phyloP scores from a whole-genome alignment of 345 rosid species.

The Mallotus nudiflorus region DNA sequence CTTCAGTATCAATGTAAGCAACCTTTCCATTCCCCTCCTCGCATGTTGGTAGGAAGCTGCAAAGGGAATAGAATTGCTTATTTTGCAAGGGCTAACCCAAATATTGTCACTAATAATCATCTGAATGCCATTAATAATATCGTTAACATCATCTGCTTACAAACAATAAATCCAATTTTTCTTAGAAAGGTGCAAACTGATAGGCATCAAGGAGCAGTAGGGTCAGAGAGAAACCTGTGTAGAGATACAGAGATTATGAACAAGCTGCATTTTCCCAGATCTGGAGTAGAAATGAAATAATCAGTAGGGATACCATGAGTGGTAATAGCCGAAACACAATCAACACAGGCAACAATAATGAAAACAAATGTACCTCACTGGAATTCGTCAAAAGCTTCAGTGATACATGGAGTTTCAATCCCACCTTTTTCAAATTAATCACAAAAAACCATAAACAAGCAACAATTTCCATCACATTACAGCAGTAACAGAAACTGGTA shows the following conservation, averaged over 20 bases:
- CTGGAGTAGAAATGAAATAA: constrained; percentile 32
- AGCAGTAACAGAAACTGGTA: too few species aligned
- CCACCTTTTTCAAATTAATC: constrained; percentile 58
- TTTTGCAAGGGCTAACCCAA: not conserved
- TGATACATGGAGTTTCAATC: constrained; percentile 68
- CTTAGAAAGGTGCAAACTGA: not conserved
- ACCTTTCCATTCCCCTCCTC: constrained; percentile 93
- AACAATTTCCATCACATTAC: not conserved
- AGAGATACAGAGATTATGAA: constrained; percentile 79
- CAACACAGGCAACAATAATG: not conserved
- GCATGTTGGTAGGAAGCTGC: constrained; percentile 85
- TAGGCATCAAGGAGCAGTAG: not conserved
- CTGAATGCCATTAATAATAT: too few species aligned
- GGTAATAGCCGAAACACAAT: not conserved
- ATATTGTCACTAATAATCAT: not conserved
- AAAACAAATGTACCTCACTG: constrained; percentile 47
- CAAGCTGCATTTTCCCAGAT: constrained; percentile 93
- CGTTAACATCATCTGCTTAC: not conserved
- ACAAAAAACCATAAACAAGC: not conserved
- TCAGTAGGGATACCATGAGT: not conserved
- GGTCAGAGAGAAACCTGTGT: constrained; percentile 62
- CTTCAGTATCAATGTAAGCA: constrained; percentile 85
- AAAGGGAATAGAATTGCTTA: constrained; percentile 17
- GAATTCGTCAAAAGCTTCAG: constrained; percentile 94
- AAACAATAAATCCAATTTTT: not conserved